A percentile compares a stretch with the other conserved stretches of the same genome.
Evolutionary conservation across 768 basidiomycete species (phyloP).

Genomic region (Panellus pusillus): DNA sequence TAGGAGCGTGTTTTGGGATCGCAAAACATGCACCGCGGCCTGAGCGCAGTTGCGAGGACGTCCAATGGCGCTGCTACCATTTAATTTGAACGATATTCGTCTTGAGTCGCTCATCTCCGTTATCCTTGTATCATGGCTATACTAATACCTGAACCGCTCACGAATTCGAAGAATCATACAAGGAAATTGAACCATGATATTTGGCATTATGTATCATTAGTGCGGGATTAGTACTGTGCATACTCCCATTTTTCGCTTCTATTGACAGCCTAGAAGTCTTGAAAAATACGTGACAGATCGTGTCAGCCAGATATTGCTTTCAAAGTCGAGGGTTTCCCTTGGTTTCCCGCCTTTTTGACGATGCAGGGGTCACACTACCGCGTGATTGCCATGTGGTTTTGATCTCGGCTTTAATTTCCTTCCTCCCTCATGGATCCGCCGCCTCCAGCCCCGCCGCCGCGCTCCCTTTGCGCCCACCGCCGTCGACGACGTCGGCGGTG

Average conservation of each 20-base stretch:
- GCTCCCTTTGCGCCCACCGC: constrained; percentile 11
- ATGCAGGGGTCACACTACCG: too few relatives aligned
- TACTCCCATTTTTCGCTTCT: too few relatives aligned
- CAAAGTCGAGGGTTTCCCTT: too few relatives aligned
- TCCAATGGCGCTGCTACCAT: constrained; percentile 7
- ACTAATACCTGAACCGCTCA: too few relatives aligned
- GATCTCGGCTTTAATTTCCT: background rate
- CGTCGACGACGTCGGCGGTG: background rate
- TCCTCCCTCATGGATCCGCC: constrained; percentile 9
- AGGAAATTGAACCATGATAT: too few relatives aligned
- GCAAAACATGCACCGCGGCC: constrained; percentile 10
- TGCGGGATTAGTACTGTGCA: background rate
- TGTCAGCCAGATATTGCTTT: too few relatives aligned
- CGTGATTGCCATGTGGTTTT: background rate
- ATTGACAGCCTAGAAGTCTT: too few relatives aligned
- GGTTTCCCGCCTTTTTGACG: too few relatives aligned
- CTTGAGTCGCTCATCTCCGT: too few relatives aligned
- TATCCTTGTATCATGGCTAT: too few relatives aligned
- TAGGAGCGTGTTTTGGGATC: constrained; percentile 19
- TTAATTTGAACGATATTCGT: background rate
- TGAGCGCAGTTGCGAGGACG: constrained; percentile 3
- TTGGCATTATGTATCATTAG: too few relatives aligned
- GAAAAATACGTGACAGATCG: too few relatives aligned
- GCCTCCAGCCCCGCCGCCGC: constrained; percentile 13
- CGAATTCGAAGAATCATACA: background rate